phyloP scores from a whole-genome alignment of 2,329 filamentous ascomycete species.

The Lojkania enalia region DNA sequence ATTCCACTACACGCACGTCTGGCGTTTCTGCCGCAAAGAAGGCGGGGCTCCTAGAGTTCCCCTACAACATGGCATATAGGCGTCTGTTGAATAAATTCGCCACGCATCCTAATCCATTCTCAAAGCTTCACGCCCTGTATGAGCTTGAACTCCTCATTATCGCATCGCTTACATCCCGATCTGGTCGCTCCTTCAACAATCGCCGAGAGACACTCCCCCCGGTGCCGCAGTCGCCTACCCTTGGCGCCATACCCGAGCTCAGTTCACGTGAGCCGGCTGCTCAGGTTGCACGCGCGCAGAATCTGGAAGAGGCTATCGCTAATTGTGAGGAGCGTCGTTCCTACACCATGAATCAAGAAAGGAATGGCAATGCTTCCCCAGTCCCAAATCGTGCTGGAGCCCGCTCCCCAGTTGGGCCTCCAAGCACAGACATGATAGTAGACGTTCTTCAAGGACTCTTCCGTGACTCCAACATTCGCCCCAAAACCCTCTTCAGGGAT shows the following conservation, averaged over 20 bases:
- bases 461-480: constrained; percentile 49
- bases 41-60: constrained; percentile 63
- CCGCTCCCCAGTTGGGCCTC: constrained; percentile 43
- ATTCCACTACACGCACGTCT: constrained; percentile 48
- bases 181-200: constrained; percentile 49
- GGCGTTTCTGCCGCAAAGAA: constrained; percentile 49
- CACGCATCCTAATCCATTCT: constrained; percentile 83
- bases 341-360: constrained; percentile 53
- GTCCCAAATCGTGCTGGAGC: constrained; percentile 35
- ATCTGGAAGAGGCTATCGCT: constrained; percentile 68
- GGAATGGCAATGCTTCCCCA: constrained; percentile 44
- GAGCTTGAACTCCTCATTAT: constrained; percentile 83
- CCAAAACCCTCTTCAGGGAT: constrained; percentile 53
- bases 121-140: constrained; percentile 80
- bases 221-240: constrained; percentile 50
- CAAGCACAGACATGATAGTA: constrained; percentile 49
- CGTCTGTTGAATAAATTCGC: constrained; percentile 83
- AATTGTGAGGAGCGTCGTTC: constrained; percentile 70
- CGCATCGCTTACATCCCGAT: constrained; percentile 67
- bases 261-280: constrained; percentile 50
- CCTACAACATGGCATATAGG: constrained; percentile 78
- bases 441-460: constrained; percentile 51
- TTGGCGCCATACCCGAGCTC: constrained; percentile 49
- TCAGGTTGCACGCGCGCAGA: constrained; percentile 48
- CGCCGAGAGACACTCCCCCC: constrained; percentile 46